A percentile compares a stretch with the other conserved stretches of the same genome.
Conservation (phyloP, 805 yeast genomes). For the Ogataea populi-albae region DNA sequence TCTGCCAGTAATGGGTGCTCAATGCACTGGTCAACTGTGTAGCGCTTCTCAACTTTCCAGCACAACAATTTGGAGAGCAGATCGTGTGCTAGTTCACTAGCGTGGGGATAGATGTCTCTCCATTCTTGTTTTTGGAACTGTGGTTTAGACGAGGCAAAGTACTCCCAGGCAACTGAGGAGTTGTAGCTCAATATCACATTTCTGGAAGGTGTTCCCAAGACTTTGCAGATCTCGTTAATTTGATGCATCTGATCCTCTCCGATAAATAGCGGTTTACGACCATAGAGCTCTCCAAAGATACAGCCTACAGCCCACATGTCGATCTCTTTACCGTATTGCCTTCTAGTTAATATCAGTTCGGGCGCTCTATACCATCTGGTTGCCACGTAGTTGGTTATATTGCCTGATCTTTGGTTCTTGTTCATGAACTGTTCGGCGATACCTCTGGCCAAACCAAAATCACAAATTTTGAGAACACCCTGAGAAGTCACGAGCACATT, state of each 20-base stretch:
- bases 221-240: conserved; percentile 59
- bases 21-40: conserved; percentile 54
- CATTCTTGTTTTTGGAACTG: conserved; percentile 45
- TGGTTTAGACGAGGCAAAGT: conserved; percentile 42
- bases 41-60: conserved; percentile 62
- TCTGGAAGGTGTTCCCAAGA: conserved; percentile 68
- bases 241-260: conserved; percentile 76
- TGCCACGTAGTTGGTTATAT: conserved; percentile 84
- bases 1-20: conserved; percentile 51
- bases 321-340: conserved; percentile 60
- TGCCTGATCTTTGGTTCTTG: conserved; percentile 34
- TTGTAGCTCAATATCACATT: conserved; percentile 43
- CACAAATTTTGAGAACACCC: conserved; percentile 83
- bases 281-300: conserved; percentile 79
- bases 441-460: conserved; percentile 90
- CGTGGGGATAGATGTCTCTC: conserved; percentile 60
- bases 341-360: conserved; percentile 67
- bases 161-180: conserved; percentile 45
- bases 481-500: conserved; percentile 73
- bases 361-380: conserved; percentile 97
- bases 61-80: conserved; percentile 53
- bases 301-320: conserved; percentile 97
- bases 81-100: conserved; percentile 47
- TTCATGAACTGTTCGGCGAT: conserved; percentile 36
- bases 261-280: conserved; percentile 73